These are phyloP conservation scores for Cercis canadensis DNA, from an alignment of 306 rosid genomes.

Conservation along the genomic window DNA sequence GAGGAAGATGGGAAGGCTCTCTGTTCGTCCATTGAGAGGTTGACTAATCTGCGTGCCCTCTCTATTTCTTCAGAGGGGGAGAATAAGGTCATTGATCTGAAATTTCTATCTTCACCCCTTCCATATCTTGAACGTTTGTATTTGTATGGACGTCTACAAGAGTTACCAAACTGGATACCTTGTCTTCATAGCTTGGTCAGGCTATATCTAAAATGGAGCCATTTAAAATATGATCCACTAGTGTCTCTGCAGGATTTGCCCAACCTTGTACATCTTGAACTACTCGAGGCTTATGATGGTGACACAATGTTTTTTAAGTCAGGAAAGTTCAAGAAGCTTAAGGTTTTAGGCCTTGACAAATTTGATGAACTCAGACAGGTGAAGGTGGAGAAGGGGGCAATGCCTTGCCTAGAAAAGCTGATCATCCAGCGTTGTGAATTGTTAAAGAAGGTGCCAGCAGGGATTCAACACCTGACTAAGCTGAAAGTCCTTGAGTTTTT, in stretches of 20 bases:
- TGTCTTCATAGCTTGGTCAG: conserved; percentile 39
- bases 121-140: conserved; percentile 48
- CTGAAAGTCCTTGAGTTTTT: conserved; percentile 62
- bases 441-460: conserved; percentile 60
- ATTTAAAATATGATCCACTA: conserved; percentile 45
- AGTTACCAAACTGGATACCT: conserved; percentile 52
- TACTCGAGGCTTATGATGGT: conserved; percentile 58
- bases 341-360: conserved; percentile 63
- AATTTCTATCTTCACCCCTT: conserved; percentile 46
- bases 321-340: conserved; percentile 64
- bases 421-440: conserved; percentile 57
- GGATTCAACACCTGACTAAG: conserved; percentile 56
- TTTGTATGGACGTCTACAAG: conserved; percentile 48
- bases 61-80: conserved; percentile 43
- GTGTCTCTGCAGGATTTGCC: conserved; percentile 47
- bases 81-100: conserved; percentile 47
- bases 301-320: conserved; percentile 55
- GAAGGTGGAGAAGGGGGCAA: conserved; percentile 57
- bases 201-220: conserved; percentile 51
- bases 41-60: conserved; percentile 49
- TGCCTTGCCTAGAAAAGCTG: conserved; percentile 66
- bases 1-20: conserved; percentile 53
- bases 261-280: conserved; percentile 55
- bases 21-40: conserved; percentile 48
- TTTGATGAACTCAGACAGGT: conserved; percentile 56